phyloP scores from a whole-genome alignment of 1,284 basidiomycete species.

The Cutaneotrichosporon cyanovorans region DNA sequence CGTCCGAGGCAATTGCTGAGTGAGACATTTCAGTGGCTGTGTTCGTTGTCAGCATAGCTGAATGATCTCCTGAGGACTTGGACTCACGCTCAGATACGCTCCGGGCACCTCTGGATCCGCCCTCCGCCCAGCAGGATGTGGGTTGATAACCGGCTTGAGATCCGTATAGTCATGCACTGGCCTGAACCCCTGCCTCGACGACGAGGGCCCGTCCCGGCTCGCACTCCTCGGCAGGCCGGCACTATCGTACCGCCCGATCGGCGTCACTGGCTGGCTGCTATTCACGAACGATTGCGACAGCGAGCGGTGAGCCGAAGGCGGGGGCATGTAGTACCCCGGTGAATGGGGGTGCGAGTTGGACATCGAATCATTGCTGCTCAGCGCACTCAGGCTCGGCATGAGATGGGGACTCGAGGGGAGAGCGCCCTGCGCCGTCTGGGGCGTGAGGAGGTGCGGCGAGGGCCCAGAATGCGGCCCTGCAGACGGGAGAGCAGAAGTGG shows the following conservation, averaged over 20 bases:
- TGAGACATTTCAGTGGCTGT: conserved; percentile 79
- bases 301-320: conserved; percentile 6
- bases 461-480: conserved; percentile 30
- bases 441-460: conserved; percentile 18
- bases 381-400: not conserved
- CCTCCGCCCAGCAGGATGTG: conserved; percentile 31
- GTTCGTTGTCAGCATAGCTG: not conserved
- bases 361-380: too few species aligned
- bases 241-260: conserved; percentile 16
- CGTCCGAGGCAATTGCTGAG: conserved; percentile 75
- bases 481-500: conserved; percentile 23
- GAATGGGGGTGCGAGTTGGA: not conserved
- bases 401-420: conserved; percentile 7
- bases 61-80: not conserved
- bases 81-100: conserved; percentile 41
- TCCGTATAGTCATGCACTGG: conserved; percentile 33
- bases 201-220: not conserved
- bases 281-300: conserved; percentile 27
- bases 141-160: conserved; percentile 31
- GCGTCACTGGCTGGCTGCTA: conserved; percentile 35
- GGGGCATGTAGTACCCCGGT: not conserved
- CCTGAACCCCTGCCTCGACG: conserved; percentile 30
- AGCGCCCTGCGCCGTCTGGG: conserved; percentile 5
- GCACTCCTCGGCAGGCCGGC: not conserved
- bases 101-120: conserved; percentile 41